phyloP scores from a whole-genome alignment of 1,284 basidiomycete species.

The Nidula niveotomentosa region DNA sequence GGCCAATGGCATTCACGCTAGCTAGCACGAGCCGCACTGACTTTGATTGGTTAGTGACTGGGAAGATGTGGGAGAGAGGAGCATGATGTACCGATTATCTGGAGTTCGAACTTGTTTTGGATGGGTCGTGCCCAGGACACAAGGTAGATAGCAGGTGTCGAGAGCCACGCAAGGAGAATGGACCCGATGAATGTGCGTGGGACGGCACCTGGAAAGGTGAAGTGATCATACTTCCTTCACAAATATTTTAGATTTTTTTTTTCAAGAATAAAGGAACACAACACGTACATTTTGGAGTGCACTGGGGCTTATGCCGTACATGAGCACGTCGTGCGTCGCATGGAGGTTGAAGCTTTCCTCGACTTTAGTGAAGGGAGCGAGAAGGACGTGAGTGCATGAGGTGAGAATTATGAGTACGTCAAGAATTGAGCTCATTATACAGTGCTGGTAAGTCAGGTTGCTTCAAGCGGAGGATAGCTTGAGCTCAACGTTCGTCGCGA shows the following conservation, averaged over 20 bases:
- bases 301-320: constrained; percentile 59
- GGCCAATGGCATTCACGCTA: constrained; percentile 60
- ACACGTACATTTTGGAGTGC: constrained; percentile 50
- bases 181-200: constrained; percentile 87
- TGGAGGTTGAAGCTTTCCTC: constrained; percentile 98
- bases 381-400: constrained; percentile 65
- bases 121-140: constrained; percentile 41
- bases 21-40: constrained; percentile 80
- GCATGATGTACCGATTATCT: constrained; percentile 23
- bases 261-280: constrained; percentile 6
- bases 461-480: too few relatives aligned
- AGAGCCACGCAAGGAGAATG: constrained; percentile 55
- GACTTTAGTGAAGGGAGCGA: constrained; percentile 93
- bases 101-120: constrained; percentile 28
- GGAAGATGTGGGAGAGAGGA: neutral
- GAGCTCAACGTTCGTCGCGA: too few relatives aligned
- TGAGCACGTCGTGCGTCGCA: constrained; percentile 85
- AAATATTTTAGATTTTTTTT: constrained; percentile 5
- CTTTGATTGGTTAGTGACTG: neutral
- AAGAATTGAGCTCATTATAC: constrained; percentile 23
- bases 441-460: too few relatives aligned
- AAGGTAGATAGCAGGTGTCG: constrained; percentile 43
- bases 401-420: constrained; percentile 59
- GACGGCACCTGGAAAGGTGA: constrained; percentile 86
- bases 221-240: constrained; percentile 80